phyloP scores from a whole-genome alignment of 2,329 filamentous ascomycete genomes.

The Hawksworthiomyces lignivorus region DNA sequence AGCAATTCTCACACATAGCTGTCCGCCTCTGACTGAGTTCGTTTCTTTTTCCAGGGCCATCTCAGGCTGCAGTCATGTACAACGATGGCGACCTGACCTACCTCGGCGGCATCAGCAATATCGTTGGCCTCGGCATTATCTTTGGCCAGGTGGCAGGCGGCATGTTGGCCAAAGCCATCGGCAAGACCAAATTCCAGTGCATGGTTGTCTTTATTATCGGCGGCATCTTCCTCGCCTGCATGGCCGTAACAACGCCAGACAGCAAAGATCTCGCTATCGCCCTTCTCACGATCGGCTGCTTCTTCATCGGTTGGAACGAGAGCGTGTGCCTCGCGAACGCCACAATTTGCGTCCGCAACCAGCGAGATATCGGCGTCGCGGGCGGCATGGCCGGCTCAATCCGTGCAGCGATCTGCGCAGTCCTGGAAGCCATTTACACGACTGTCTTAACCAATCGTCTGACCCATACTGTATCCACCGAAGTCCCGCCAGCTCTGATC shows the following conservation, averaged over 20 bases:
- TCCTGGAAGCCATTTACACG: conserved; percentile 21
- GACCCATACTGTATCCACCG: conserved; percentile 16
- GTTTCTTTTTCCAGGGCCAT: too few relatives aligned
- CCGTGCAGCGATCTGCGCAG: conserved; percentile 16
- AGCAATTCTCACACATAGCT: too few relatives aligned
- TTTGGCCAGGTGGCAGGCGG: conserved; percentile 22
- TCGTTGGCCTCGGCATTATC: conserved; percentile 19
- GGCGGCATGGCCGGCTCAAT: conserved; percentile 20
- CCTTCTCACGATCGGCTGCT: conserved; percentile 19
- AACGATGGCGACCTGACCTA: conserved; percentile 16
- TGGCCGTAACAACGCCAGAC: conserved; percentile 13
- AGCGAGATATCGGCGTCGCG: conserved; percentile 22
- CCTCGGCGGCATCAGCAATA: conserved; percentile 15
- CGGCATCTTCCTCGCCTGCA: conserved; percentile 17
- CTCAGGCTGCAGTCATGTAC: conserved; percentile 19
- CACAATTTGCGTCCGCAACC: conserved; percentile 20
- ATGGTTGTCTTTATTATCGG: conserved; percentile 19
- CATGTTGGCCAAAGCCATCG: conserved; percentile 15
- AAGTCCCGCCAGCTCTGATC: conserved; percentile 21
- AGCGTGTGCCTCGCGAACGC: conserved; percentile 18
- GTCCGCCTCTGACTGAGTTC: too few relatives aligned
- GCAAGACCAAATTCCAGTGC: conserved; percentile 18
- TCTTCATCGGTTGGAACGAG: conserved; percentile 25
- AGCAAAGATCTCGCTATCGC: conserved; percentile 15
- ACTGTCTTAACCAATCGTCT: conserved; percentile 22